Percentiles rank a stretch among this genome's conserved stretches.
Conservation (phyloP, 2,329 filamentous ascomycete genomes). For the Colletotrichum sp. region DNA sequence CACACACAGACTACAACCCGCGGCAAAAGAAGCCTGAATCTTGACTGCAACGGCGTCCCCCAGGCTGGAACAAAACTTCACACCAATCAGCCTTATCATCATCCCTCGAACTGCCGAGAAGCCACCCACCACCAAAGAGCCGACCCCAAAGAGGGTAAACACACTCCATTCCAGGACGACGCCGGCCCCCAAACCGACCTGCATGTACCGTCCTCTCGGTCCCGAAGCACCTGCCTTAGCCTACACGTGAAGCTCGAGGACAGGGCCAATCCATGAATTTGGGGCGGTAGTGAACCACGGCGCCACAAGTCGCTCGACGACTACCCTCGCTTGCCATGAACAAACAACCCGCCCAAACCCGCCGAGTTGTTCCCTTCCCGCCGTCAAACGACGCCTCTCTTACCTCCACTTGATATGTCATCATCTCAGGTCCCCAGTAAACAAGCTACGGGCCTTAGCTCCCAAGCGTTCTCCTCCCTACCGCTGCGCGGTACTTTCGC, state of each 20-base stretch:
- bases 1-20: neutral
- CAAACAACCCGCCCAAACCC: neutral
- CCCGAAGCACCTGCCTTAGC: neutral
- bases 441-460: neutral
- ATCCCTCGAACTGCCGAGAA: constrained; percentile 12
- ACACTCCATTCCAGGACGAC: neutral
- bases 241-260: constrained; percentile 1
- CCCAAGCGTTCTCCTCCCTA: neutral
- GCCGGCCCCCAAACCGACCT: neutral
- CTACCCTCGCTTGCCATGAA: neutral
- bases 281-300: neutral
- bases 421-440: neutral
- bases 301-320: constrained; percentile 2
- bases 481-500: neutral
- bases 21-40: neutral
- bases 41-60: neutral
- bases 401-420: neutral
- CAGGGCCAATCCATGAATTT: neutral
- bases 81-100: neutral
- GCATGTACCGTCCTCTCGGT: neutral
- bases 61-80: neutral
- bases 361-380: neutral
- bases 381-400: neutral
- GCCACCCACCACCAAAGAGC: neutral
- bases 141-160: neutral